Percentiles rank a stretch among this genome's conserved stretches.
Evolutionary conservation across 257 asterid genomes (phyloP).

Genomic region (Jacaranda copaia): DNA sequence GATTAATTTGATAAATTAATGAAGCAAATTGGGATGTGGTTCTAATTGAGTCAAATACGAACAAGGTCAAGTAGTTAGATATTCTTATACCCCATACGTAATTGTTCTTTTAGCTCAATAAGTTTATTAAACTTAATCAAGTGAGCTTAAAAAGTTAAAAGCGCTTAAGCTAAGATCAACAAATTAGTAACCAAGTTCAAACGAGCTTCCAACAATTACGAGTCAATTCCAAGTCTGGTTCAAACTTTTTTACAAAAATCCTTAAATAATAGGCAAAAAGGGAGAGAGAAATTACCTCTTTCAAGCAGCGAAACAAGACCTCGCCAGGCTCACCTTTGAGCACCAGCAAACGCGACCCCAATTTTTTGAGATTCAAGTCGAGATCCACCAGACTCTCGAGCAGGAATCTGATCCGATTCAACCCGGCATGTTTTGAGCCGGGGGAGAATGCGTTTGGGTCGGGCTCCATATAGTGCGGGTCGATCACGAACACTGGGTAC

Average conservation of each 20-base stretch:
- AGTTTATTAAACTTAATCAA: background rate
- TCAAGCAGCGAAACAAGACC: slow-evolving; percentile 70
- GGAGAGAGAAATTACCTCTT: slow-evolving; percentile 56
- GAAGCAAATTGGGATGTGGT: background rate
- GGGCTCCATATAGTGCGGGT: slow-evolving; percentile 95
- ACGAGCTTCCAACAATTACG: slow-evolving; percentile 13
- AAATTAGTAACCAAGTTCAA: slow-evolving; percentile 5
- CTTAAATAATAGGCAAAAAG: background rate
- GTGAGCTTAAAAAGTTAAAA: background rate
- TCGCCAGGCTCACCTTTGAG: slow-evolving; percentile 86
- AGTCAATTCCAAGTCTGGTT: background rate
- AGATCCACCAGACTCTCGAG: slow-evolving; percentile 85
- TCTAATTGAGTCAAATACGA: background rate
- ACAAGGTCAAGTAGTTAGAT: background rate
- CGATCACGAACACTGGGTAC: slow-evolving; percentile 91
- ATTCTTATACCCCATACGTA: background rate
- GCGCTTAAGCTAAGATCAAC: background rate
- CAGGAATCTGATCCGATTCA: slow-evolving; percentile 84
- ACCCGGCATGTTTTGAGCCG: slow-evolving; percentile 79
- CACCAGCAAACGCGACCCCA: slow-evolving; percentile 88
- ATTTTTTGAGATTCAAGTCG: slow-evolving; percentile 63
- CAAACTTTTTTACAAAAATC: background rate
- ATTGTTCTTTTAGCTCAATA: background rate
- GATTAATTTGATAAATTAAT: background rate
- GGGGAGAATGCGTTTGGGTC: slow-evolving; percentile 68